phyloP scores from a whole-genome alignment of 148 eudicot species.

The Vaccinium myrtillus region DNA sequence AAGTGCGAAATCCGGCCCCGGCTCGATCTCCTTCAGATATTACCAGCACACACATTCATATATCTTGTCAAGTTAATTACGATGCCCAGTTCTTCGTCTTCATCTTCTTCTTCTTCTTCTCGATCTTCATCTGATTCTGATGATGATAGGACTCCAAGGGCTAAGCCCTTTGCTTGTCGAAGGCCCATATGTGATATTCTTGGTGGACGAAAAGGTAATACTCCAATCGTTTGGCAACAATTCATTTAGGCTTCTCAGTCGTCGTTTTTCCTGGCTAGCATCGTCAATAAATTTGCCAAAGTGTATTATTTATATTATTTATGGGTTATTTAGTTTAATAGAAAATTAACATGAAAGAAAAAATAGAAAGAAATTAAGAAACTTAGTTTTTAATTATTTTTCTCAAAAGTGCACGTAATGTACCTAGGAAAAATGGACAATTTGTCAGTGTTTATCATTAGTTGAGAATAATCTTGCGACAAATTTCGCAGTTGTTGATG shows the following conservation, averaged over 20 bases:
- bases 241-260: neutral
- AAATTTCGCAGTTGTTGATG: slow-evolving; percentile 36
- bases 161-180: slow-evolving; percentile 30
- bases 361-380: too few species aligned
- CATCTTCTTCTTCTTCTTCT: too few species aligned
- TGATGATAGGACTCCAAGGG: slow-evolving; percentile 9
- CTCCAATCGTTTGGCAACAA: too few species aligned
- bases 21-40: neutral
- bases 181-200: slow-evolving; percentile 32
- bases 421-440: too few species aligned
- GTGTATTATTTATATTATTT: too few species aligned
- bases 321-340: too few species aligned
- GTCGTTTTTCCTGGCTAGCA: neutral
- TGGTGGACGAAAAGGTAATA: slow-evolving; percentile 49
- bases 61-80: neutral
- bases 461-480: too few species aligned
- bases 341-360: too few species aligned
- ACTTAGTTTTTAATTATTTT: too few species aligned
- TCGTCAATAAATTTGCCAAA: neutral
- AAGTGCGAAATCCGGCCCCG: neutral
- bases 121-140: slow-evolving; percentile 26
- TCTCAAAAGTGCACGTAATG: too few species aligned
- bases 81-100: slow-evolving; percentile 16
- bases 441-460: too few species aligned
- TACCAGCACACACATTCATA: neutral